These are phyloP conservation scores for Pyrenopolyporus hunteri DNA, from an alignment of 495 filamentous ascomycete genomes.

Conservation along the genomic window DNA sequence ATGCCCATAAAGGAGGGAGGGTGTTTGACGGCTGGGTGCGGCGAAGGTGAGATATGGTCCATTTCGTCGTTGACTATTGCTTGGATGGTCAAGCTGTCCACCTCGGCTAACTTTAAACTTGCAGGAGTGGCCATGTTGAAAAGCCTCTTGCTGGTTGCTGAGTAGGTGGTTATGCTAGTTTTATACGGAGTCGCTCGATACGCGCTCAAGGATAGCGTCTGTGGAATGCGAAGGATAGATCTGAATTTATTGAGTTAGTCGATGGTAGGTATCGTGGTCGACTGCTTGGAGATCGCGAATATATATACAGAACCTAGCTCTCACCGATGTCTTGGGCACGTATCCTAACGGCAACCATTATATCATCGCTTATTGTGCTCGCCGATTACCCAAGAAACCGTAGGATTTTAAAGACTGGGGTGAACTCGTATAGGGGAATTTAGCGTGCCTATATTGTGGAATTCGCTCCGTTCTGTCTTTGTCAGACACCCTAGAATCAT, in stretches of 20 bases:
- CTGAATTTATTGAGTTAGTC: too few relatives aligned
- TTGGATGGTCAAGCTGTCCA: constrained; percentile 31
- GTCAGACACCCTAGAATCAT: neutral
- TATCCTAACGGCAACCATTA: too few relatives aligned
- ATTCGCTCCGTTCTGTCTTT: neutral
- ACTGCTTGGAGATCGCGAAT: too few relatives aligned
- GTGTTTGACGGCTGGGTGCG: constrained; percentile 56
- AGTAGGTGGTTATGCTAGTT: neutral
- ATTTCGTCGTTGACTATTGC: constrained; percentile 54
- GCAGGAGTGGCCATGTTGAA: neutral
- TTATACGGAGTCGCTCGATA: too few relatives aligned
- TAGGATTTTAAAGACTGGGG: neutral
- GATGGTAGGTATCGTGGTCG: too few relatives aligned
- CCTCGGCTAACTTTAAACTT: constrained; percentile 15
- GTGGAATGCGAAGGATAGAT: too few relatives aligned
- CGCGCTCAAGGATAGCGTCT: too few relatives aligned
- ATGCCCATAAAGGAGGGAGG: constrained; percentile 51
- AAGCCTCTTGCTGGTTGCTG: neutral
- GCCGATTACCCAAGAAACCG: constrained; percentile 14
- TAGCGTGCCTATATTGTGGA: neutral
- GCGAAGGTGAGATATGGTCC: constrained; percentile 59
- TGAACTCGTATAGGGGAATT: neutral
- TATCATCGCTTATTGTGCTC: too few relatives aligned
- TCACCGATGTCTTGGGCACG: too few relatives aligned
- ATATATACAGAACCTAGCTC: too few relatives aligned